Evolutionary conservation across 1,284 basidiomycete species (phyloP).

Genomic region (Laetiporus sulphureus): DNA sequence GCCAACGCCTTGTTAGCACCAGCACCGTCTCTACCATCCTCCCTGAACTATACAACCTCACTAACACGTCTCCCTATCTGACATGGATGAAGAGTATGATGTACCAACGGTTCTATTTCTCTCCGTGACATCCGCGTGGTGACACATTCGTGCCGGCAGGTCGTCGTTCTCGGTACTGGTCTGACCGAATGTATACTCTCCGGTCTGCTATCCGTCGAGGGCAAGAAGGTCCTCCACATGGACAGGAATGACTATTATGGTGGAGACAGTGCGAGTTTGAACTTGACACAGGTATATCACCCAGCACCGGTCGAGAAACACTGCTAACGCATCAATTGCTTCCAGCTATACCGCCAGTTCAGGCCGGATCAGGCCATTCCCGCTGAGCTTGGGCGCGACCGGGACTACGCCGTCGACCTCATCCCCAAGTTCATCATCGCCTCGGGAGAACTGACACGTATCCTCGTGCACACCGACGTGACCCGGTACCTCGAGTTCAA

Average conservation of each 20-base stretch:
- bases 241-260: constrained; percentile 99
- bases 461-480: constrained; percentile 98
- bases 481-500: constrained; percentile 99
- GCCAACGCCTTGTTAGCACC: neutral
- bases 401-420: constrained; percentile 94
- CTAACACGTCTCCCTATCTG: too few species aligned
- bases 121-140: neutral
- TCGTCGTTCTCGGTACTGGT: constrained; percentile 93
- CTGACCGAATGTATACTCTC: constrained; percentile 98
- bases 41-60: constrained; percentile 1
- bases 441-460: constrained; percentile 95
- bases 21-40: constrained; percentile 8
- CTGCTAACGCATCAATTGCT: neutral
- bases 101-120: constrained; percentile 37
- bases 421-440: constrained; percentile 98
- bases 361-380: constrained; percentile 68
- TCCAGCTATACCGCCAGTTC: constrained; percentile 95
- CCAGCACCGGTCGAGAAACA: constrained; percentile 5
- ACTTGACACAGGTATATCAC: constrained; percentile 83
- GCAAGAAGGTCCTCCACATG: constrained; percentile 99
- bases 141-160: constrained; percentile 38
- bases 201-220: constrained; percentile 93
- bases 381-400: constrained; percentile 82
- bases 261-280: constrained; percentile 94
- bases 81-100: constrained; percentile 90